A percentile compares a stretch with the other conserved stretches of the same genome.
Evolutionary conservation across 179 eudicot genomes (phyloP).

Genomic region (Patellifolia procumbens): DNA sequence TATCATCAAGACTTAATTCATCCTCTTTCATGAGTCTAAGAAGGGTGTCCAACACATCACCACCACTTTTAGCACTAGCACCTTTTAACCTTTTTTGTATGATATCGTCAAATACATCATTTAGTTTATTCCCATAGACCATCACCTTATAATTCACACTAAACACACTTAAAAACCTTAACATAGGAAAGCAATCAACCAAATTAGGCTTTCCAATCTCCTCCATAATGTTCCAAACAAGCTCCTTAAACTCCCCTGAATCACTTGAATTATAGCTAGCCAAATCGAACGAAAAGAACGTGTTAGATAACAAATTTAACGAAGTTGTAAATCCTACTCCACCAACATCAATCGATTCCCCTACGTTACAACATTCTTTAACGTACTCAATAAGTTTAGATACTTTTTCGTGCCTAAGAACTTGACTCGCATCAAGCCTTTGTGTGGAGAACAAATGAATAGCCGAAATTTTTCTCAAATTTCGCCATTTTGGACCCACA

Average conservation of each 20-base stretch:
- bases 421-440: conserved; percentile 23
- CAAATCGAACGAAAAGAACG: conserved; percentile 29
- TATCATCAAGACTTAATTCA: conserved; percentile 27
- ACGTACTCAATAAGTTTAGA: conserved; percentile 13
- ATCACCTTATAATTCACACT: conserved; percentile 26
- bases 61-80: not conserved
- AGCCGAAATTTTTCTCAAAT: conserved; percentile 22
- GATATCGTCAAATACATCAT: conserved; percentile 24
- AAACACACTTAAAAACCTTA: conserved; percentile 9
- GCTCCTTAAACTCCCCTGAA: conserved; percentile 30
- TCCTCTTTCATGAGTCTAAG: conserved; percentile 18
- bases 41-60: conserved; percentile 31
- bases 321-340: conserved; percentile 24
- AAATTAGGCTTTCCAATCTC: conserved; percentile 33
- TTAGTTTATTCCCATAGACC: conserved; percentile 28
- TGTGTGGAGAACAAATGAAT: conserved; percentile 21
- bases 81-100: conserved; percentile 6
- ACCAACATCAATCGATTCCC: conserved; percentile 11
- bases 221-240: conserved; percentile 28
- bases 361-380: not conserved
- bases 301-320: conserved; percentile 24
- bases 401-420: conserved; percentile 25
- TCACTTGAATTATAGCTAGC: conserved; percentile 20
- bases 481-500: conserved; percentile 24
- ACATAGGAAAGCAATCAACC: conserved; percentile 24